These are phyloP conservation scores for Zymoseptoria crescenta DNA, from an alignment of 2,329 filamentous ascomycete species.

Conservation along the genomic window DNA sequence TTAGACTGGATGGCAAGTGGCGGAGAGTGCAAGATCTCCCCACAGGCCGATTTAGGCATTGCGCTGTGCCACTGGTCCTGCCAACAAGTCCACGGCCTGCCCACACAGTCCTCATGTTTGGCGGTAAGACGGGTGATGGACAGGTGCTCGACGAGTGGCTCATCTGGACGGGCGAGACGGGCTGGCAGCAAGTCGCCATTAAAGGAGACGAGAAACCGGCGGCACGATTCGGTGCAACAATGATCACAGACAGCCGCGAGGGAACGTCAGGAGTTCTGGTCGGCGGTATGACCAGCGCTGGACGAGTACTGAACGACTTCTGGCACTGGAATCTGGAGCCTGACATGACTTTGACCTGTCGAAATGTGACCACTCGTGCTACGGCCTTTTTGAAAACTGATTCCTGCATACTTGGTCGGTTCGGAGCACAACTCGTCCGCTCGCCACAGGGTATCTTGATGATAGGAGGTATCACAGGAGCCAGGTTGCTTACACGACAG, in stretches of 20 bases:
- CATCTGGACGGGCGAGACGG: constrained; percentile 41
- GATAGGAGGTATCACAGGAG: constrained; percentile 45
- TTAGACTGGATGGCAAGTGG: constrained; percentile 59
- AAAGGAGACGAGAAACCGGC: constrained; percentile 30
- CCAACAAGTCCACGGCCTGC: constrained; percentile 25
- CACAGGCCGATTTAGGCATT: constrained; percentile 67
- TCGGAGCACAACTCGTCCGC: constrained; percentile 46
- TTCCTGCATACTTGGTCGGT: constrained; percentile 32
- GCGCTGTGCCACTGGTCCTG: constrained; percentile 43
- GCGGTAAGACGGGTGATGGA: constrained; percentile 39
- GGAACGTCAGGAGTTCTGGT: constrained; percentile 52
- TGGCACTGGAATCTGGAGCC: constrained; percentile 52
- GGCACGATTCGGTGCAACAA: constrained; percentile 50
- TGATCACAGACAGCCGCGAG: constrained; percentile 37
- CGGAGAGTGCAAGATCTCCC: constrained; percentile 57
- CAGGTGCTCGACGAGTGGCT: constrained; percentile 36
- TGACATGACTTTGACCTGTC: constrained; percentile 33
- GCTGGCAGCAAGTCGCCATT: constrained; percentile 43
- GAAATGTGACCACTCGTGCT: constrained; percentile 20
- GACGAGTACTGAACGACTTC: constrained; percentile 53
- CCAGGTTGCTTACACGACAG: constrained; percentile 37
- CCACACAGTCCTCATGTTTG: constrained; percentile 37
- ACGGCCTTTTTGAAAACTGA: constrained; percentile 21
- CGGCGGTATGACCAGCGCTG: constrained; percentile 63
- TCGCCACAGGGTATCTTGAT: constrained; percentile 42